phyloP scores from a whole-genome alignment of 1,284 basidiomycete genomes.

The Pascua guehoae region DNA sequence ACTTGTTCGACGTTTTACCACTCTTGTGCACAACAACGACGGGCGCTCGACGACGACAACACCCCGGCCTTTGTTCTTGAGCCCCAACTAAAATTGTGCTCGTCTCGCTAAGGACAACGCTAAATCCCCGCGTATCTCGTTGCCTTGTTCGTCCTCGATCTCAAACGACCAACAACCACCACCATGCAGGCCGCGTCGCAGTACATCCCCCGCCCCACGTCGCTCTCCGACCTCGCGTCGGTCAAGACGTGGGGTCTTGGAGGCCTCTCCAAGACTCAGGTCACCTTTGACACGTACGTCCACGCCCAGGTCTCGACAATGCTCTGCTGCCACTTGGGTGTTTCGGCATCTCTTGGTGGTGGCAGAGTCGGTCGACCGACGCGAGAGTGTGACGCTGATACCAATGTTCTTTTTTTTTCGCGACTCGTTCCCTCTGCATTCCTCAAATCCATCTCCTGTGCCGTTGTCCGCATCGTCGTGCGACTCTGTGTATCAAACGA shows the following conservation, averaged over 20 bases:
- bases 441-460: no score
- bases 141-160: neutral
- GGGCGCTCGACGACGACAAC: neutral
- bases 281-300: constrained; percentile 44
- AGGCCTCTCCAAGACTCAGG: constrained; percentile 34
- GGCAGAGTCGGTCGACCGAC: no score
- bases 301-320: no score
- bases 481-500: no score
- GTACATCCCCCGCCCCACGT: constrained; percentile 38
- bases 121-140: neutral
- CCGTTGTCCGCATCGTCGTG: no score
- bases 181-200: constrained; percentile 27
- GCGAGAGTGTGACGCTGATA: no score
- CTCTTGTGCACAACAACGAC: neutral
- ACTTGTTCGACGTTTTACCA: neutral
- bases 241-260: constrained; percentile 42
- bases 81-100: neutral
- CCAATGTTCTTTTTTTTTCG: no score
- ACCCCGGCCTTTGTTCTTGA: neutral
- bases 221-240: constrained; percentile 34
- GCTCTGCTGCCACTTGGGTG: no score
- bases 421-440: no score
- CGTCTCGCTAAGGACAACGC: neutral
- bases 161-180: neutral
- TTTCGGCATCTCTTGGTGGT: no score